Conservation (phyloP, 805 yeast genomes). For the Zygotorulaspora chibaensis region DNA sequence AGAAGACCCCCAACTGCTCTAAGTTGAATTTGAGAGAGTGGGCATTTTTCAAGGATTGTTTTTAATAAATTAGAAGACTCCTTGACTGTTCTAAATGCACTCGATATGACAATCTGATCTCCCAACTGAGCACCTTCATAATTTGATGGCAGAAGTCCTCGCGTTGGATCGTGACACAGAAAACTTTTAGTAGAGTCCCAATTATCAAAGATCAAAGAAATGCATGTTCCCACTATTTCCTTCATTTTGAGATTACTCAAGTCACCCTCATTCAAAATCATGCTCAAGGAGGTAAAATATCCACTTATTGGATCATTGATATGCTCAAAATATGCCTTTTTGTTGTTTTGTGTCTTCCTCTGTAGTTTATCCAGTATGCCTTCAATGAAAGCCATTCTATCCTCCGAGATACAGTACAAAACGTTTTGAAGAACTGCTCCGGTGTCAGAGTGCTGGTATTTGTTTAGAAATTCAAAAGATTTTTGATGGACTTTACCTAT, state of each 20-base stretch:
- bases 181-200: slow-evolving; percentile 41
- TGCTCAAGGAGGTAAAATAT: slow-evolving; percentile 52
- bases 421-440: slow-evolving; percentile 67
- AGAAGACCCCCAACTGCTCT: slow-evolving; percentile 47
- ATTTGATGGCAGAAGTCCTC: slow-evolving; percentile 53
- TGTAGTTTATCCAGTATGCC: slow-evolving; percentile 36
- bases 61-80: slow-evolving; percentile 62
- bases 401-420: slow-evolving; percentile 37
- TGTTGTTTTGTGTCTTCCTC: slow-evolving; percentile 34
- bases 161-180: slow-evolving; percentile 67
- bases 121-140: slow-evolving; percentile 38
- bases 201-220: slow-evolving; percentile 14
- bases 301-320: slow-evolving; percentile 64
- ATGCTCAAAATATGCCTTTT: slow-evolving; percentile 38
- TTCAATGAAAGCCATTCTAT: slow-evolving; percentile 31
- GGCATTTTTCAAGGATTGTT: slow-evolving; percentile 37
- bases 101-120: slow-evolving; percentile 53
- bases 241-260: neutral
- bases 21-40: slow-evolving; percentile 27
- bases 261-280: slow-evolving; percentile 38
- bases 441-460: slow-evolving; percentile 63
- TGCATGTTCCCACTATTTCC: slow-evolving; percentile 7
- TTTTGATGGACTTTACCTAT: slow-evolving; percentile 17
- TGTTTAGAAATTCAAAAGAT: slow-evolving; percentile 40
- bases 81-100: slow-evolving; percentile 78